Conservation (phyloP, 208 protist species). For the Acanthamoeba sp. region DNA sequence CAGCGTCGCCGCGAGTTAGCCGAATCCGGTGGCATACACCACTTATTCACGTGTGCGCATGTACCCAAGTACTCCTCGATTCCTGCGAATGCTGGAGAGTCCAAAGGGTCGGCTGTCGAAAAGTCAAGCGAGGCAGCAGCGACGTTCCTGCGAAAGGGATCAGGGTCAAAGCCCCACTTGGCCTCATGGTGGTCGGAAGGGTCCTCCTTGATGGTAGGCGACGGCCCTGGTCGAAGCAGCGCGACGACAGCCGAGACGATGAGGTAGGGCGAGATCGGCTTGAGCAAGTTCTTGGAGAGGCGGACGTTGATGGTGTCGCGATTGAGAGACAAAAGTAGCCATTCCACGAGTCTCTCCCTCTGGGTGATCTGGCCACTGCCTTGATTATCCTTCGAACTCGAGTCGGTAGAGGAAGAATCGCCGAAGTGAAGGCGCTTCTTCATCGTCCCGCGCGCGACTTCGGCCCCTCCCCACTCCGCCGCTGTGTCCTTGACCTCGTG, state of each 20-base stretch:
- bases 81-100: neutral
- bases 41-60: too few species aligned
- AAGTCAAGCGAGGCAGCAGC: neutral
- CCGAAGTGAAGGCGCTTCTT: neutral
- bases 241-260: neutral
- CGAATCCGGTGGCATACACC: too few species aligned
- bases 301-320: slow-evolving; percentile 5
- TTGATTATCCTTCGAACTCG: neutral
- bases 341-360: slow-evolving; percentile 18
- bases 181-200: too few species aligned
- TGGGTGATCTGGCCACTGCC: slow-evolving; percentile 10
- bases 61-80: neutral
- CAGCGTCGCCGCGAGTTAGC: too few species aligned
- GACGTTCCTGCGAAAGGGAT: neutral
- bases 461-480: neutral
- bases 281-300: slow-evolving; percentile 36
- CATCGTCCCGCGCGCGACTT: neutral
- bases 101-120: neutral
- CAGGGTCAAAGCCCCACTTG: neutral
- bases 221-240: neutral
- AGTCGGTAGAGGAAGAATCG: neutral
- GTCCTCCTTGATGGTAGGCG: neutral
- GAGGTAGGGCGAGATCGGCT: slow-evolving; percentile 44
- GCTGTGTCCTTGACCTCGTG: slow-evolving; percentile 60
- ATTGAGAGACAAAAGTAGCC: slow-evolving; percentile 26